These are phyloP conservation scores for Hypoxylon sp. DNA, from an alignment of 2,329 filamentous ascomycete genomes.

Conservation along the genomic window DNA sequence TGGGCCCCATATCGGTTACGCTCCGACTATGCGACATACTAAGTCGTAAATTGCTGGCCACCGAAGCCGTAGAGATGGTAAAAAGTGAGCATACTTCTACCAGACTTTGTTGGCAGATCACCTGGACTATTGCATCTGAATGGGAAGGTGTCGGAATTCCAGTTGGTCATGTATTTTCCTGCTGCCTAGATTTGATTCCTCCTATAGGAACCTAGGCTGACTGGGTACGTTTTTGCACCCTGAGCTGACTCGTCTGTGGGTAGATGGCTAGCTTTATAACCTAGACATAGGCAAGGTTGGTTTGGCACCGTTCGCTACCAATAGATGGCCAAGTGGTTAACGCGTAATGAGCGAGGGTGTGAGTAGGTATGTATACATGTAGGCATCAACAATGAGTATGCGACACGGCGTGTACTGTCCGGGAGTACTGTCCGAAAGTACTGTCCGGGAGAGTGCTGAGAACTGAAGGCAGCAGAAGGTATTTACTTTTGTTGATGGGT, in stretches of 20 bases:
- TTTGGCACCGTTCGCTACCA: neutral
- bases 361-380: neutral
- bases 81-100: neutral
- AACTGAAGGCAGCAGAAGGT: no score
- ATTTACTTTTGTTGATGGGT: no score
- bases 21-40: neutral
- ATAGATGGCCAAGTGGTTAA: constrained; percentile 5
- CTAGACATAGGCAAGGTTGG: neutral
- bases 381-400: neutral
- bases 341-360: neutral
- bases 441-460: no score
- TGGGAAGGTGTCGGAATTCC: neutral
- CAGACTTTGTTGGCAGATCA: neutral
- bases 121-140: neutral
- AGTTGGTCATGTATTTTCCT: constrained; percentile 20
- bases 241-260: neutral
- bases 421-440: no score
- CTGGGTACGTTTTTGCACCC: neutral
- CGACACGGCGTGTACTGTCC: neutral
- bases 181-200: constrained; percentile 22
- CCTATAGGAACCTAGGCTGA: neutral
- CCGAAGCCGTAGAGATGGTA: neutral
- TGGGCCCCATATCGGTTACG: neutral
- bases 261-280: neutral
- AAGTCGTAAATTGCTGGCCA: neutral